Base-by-base conservation (phyloP, 208 protist genomes). In the Wallacemonas sp. region DNA sequence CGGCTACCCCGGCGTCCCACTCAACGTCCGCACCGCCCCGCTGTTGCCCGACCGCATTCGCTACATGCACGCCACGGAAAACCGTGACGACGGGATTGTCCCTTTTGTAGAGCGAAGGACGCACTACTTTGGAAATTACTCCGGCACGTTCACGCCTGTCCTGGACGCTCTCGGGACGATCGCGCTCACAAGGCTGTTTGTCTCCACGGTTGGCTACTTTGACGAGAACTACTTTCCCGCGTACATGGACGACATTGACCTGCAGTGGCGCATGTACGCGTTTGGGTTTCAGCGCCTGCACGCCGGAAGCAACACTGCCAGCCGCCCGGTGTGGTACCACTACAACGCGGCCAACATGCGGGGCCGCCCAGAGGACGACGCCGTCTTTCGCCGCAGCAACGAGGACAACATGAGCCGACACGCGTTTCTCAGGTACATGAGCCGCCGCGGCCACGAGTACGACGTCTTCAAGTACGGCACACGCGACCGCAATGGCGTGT, bases 141-240 rank as follows among this genome's bases (percentile, higher is more conserved):
- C 61, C 30, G 77, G 41, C 4, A 71, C 54, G 17, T 52, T 83
- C 19, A 65, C 48, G 12, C 65, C 65, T 11, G 43, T 71, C 26
- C 36, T 33, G 12, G 29, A 24, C 9, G 65, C 57, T 0, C 21
- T 76, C 14, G 63, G 65, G 1, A 76, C 68, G 12, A 21, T 61
- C 26, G 52, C 57, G n/a, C 12, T 83, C 26, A 76, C 78, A 23
- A 68, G 78, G 3, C 56, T 79, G 11, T 64, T 65, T 29, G 52
- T 83, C 2, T 66, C 61, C 9, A 63, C 61, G 16, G 69, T 66
- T 5, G 78, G 73, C 12, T 74, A 67, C 44, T 76, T 83, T 36
- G 77, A 83, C 47, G 77, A 83, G 63, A 83, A 83, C 60, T 79
- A 61, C 54, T 83, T 70, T 30, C 77, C 77, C 14, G 70, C 66